Evolutionary conservation across 2,329 filamentous ascomycete species (phyloP).

Genomic region (Sporothrix schenckii): DNA sequence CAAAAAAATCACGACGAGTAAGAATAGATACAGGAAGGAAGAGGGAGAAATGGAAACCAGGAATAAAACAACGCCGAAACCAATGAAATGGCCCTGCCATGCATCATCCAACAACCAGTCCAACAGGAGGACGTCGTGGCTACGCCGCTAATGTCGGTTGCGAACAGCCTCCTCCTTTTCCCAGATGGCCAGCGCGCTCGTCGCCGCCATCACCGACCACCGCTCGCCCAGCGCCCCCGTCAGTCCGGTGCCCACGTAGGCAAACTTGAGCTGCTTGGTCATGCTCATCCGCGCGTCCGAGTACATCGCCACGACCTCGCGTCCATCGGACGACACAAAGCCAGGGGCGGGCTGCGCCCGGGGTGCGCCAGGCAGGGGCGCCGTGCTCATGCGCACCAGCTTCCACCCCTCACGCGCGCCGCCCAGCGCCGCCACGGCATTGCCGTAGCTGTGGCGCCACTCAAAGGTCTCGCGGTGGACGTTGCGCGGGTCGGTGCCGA

Average conservation of each 20-base stretch:
- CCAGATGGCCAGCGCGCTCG: conserved; percentile 45
- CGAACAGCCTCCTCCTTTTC: conserved; percentile 34
- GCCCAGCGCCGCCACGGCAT: conserved; percentile 43
- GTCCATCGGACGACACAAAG: conserved; percentile 42
- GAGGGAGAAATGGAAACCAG: background rate
- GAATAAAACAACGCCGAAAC: background rate
- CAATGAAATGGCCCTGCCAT: background rate
- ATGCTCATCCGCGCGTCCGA: conserved; percentile 42
- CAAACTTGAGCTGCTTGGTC: conserved; percentile 46
- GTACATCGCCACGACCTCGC: conserved; percentile 51
- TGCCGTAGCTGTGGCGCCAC: conserved; percentile 48
- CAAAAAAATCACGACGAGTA: background rate
- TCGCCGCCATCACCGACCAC: conserved; percentile 50
- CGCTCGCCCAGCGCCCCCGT: conserved; percentile 48
- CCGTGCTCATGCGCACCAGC: conserved; percentile 45
- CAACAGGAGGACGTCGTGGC: background rate
- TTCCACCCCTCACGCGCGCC: conserved; percentile 47
- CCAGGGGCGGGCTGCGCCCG: conserved; percentile 32
- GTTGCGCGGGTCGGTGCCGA: conserved; percentile 37
- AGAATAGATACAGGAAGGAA: background rate
- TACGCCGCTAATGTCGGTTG: conserved; percentile 21
- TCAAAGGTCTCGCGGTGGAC: conserved; percentile 46
- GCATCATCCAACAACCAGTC: too few relatives aligned
- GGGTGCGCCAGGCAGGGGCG: conserved; percentile 26
- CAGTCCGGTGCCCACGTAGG: conserved; percentile 47